Percentiles rank a stretch among this genome's conserved stretches.
Conservation (phyloP, 306 rosid species). For the Pyrus betulifolia region DNA sequence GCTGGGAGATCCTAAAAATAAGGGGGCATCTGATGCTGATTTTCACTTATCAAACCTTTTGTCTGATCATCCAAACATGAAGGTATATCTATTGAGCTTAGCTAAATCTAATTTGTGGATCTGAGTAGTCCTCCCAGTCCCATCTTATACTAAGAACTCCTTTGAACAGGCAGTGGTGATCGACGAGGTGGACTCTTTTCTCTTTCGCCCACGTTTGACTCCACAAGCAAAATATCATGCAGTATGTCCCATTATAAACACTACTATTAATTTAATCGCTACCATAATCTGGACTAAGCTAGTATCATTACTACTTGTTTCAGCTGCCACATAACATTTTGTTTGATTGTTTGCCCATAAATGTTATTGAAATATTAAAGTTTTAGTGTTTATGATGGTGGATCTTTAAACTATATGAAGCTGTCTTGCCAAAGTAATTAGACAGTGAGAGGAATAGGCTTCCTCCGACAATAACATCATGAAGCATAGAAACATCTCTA, state of each 20-base stretch:
- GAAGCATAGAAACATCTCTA: not conserved
- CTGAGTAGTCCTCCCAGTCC: not conserved
- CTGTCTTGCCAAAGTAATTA: not conserved
- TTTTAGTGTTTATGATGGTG: not conserved
- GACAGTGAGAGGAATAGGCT: not conserved
- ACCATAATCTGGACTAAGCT: conserved; percentile 3
- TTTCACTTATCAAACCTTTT: conserved; percentile 80
- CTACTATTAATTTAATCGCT: not conserved
- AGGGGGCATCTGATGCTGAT: conserved; percentile 92
- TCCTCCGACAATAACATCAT: not conserved
- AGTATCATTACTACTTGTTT: not conserved
- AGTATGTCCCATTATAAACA: conserved; percentile 40
- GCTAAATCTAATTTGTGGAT: not conserved
- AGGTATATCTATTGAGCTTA: conserved; percentile 37
- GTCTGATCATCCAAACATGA: conserved; percentile 94
- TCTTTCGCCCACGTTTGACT: conserved; percentile 84
- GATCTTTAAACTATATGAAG: not conserved
- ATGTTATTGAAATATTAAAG: not conserved
- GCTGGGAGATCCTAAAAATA: conserved; percentile 96
- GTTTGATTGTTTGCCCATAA: not conserved
- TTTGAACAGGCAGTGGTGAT: conserved; percentile 73
- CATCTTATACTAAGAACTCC: not conserved
- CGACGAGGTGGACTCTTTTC: conserved; percentile 89
- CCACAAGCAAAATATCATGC: conserved; percentile 81
- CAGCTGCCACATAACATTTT: not conserved